These are phyloP conservation scores for Sicyos edulis DNA, from an alignment of 306 rosid genomes.

Conservation along the genomic window DNA sequence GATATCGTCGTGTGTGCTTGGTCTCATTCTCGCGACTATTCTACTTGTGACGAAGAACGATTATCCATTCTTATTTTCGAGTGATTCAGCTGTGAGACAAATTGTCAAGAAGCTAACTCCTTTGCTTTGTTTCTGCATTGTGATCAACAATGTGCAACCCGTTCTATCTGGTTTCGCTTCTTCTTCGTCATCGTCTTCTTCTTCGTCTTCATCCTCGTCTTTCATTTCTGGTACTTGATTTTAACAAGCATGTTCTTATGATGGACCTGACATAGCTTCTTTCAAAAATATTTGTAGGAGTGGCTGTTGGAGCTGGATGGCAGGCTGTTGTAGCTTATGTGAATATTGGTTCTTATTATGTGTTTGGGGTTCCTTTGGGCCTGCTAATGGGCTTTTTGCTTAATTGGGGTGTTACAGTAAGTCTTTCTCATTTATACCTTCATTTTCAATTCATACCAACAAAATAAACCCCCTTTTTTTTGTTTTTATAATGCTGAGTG, in stretches of 20 bases:
- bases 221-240: not conserved
- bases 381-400: constrained; percentile 48
- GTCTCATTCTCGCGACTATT: constrained; percentile 32
- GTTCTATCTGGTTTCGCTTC: constrained; percentile 54
- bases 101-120: constrained; percentile 60
- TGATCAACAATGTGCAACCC: constrained; percentile 73
- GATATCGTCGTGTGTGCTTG: constrained; percentile 34
- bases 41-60: constrained; percentile 31
- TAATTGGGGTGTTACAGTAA: constrained; percentile 47
- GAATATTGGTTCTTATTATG: constrained; percentile 60
- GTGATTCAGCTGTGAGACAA: constrained; percentile 35
- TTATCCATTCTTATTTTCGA: constrained; percentile 56
- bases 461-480: too few relatives aligned
- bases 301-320: constrained; percentile 93
- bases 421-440: not conserved
- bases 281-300: constrained; percentile 34
- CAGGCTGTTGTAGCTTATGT: constrained; percentile 66
- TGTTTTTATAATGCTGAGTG: too few relatives aligned
- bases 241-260: not conserved
- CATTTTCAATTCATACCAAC: not conserved
- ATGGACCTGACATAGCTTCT: not conserved
- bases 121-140: constrained; percentile 52
- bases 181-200: not conserved
- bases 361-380: constrained; percentile 69
- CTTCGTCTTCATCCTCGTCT: too few relatives aligned